phyloP scores from a whole-genome alignment of 2,329 filamentous ascomycete species.

The Talaromyces sp. region DNA sequence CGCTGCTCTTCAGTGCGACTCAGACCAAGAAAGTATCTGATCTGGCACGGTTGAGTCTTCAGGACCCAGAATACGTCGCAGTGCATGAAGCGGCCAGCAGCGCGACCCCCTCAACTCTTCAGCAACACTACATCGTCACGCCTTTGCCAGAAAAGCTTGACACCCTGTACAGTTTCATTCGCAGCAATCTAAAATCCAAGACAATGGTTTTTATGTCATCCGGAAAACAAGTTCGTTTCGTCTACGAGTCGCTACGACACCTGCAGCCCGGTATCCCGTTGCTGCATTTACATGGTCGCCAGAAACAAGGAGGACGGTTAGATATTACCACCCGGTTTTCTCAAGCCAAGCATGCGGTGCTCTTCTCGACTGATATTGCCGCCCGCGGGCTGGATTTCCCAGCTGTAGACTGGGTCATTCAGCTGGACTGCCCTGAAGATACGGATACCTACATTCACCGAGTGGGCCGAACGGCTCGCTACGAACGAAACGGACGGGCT shows the following conservation, averaged over 20 bases:
- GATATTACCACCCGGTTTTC: conserved; percentile 85
- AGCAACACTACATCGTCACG: conserved; percentile 87
- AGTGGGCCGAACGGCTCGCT: conserved; percentile 90
- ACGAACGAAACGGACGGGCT: conserved; percentile 79
- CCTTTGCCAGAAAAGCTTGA: conserved; percentile 85
- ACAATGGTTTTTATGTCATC: conserved; percentile 94
- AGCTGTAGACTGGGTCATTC: conserved; percentile 97
- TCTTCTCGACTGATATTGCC: conserved; percentile 94
- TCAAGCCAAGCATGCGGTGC: conserved; percentile 72
- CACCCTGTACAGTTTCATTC: conserved; percentile 87
- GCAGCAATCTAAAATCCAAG: conserved; percentile 85
- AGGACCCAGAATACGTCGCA: conserved; percentile 89
- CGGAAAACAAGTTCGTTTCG: conserved; percentile 93
- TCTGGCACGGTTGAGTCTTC: conserved; percentile 78
- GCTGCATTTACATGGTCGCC: conserved; percentile 86
- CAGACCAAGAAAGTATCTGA: conserved; percentile 94
- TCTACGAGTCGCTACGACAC: conserved; percentile 88
- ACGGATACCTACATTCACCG: conserved; percentile 97
- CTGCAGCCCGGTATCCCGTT: conserved; percentile 91
- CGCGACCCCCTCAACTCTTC: conserved; percentile 76
- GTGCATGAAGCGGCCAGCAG: conserved; percentile 78
- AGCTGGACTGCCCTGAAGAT: conserved; percentile 94
- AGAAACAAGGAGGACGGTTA: conserved; percentile 83
- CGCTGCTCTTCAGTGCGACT: conserved; percentile 90
- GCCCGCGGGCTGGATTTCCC: conserved; percentile 94